Conservation (phyloP, 441 rosid genomes). For the Gossypium gossypioides region DNA sequence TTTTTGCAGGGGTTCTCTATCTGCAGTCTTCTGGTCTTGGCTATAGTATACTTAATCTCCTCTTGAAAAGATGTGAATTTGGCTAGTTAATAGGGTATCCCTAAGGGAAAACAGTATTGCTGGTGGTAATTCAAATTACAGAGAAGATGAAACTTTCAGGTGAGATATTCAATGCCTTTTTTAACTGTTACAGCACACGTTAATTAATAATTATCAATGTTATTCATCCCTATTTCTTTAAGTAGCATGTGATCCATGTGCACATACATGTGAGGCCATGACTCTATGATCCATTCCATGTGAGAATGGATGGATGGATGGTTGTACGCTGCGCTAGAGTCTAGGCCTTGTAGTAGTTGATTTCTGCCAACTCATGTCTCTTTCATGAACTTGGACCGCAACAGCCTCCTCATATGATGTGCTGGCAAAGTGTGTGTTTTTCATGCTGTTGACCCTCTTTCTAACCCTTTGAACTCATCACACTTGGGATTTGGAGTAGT, state of each 20-base stretch:
- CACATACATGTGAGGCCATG: background rate
- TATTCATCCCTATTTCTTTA: background rate
- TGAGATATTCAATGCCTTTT: constrained; percentile 20
- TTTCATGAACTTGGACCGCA: background rate
- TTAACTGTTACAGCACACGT: background rate
- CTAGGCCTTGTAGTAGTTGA: background rate
- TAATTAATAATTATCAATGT: background rate
- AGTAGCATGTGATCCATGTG: background rate
- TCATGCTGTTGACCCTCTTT: background rate
- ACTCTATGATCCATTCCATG: background rate
- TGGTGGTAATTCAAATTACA: background rate
- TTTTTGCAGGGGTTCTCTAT: constrained; percentile 43
- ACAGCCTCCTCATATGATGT: background rate
- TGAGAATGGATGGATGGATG: background rate
- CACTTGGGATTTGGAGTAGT: background rate
- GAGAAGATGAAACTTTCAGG: constrained; percentile 14
- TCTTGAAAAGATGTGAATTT: constrained; percentile 15
- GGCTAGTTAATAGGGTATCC: background rate
- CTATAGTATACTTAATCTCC: constrained; percentile 14
- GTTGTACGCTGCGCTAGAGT: background rate
- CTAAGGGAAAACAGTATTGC: background rate
- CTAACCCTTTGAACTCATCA: background rate
- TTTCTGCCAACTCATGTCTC: background rate
- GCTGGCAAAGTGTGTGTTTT: background rate
- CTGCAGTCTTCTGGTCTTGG: constrained; percentile 24